These are phyloP conservation scores for Dalbergia cochinchinensis DNA, from an alignment of 306 rosid genomes.

Conservation along the genomic window DNA sequence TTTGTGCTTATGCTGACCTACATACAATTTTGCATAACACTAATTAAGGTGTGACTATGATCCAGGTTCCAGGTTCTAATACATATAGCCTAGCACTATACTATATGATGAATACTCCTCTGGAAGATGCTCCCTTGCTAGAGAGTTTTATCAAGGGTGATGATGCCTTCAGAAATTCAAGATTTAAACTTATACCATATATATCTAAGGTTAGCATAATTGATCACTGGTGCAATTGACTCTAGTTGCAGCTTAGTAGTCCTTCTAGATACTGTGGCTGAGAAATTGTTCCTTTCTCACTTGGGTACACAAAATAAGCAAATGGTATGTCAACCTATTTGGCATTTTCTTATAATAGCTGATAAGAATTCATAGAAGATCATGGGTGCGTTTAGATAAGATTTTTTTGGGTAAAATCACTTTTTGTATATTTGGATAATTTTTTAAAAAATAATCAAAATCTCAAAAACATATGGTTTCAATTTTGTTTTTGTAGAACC, in stretches of 20 bases:
- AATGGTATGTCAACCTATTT: constrained; percentile 5
- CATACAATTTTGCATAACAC: constrained; percentile 13
- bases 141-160: constrained; percentile 83
- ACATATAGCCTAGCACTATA: constrained; percentile 79
- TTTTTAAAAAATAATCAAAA: too few species aligned
- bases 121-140: constrained; percentile 76
- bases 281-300: constrained; percentile 23
- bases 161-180: constrained; percentile 81
- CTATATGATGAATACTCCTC: constrained; percentile 83
- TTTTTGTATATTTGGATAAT: too few species aligned
- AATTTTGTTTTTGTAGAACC: too few species aligned
- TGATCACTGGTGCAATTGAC: constrained; percentile 9
- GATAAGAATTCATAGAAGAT: not conserved
- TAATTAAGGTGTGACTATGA: constrained; percentile 34
- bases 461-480: too few species aligned
- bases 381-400: too few species aligned
- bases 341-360: constrained; percentile 6
- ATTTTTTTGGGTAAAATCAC: too few species aligned
- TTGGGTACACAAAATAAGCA: constrained; percentile 4
- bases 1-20: constrained; percentile 22
- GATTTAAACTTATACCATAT: constrained; percentile 96
- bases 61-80: constrained; percentile 87
- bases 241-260: constrained; percentile 33
- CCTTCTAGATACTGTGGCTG: not conserved
- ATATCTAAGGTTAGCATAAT: constrained; percentile 77